These are phyloP conservation scores for Basidiobolus heterosporus DNA, from an alignment of 371 early-diverging fungal species.

Conservation along the genomic window DNA sequence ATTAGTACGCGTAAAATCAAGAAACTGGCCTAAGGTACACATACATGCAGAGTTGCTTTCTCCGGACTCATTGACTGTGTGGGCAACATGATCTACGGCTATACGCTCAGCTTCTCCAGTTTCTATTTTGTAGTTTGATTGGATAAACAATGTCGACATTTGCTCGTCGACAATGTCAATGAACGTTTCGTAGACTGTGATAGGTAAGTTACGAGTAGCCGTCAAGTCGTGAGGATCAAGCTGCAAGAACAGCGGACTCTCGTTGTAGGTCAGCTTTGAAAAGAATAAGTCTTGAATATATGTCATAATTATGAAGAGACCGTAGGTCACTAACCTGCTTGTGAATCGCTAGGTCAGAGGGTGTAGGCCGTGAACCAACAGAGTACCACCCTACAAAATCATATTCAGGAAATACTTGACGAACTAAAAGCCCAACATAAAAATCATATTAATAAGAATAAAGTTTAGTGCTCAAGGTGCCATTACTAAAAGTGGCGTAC, in stretches of 20 bases:
- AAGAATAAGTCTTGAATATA: not conserved
- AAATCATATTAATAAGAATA: not conserved
- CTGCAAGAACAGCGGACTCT: conserved; percentile 58
- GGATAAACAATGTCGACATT: conserved; percentile 43
- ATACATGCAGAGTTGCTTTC: conserved; percentile 29
- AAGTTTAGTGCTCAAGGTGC: not conserved
- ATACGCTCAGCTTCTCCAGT: conserved; percentile 73
- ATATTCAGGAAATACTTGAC: conserved; percentile 65
- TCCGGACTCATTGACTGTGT: conserved; percentile 37
- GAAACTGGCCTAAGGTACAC: not conserved
- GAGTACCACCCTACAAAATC: conserved; percentile 82
- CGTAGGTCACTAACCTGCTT: conserved; percentile 32
- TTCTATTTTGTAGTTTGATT: conserved; percentile 53
- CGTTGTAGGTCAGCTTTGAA: conserved; percentile 53
- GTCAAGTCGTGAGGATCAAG: conserved; percentile 40
- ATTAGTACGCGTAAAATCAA: not conserved
- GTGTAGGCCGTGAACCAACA: conserved; percentile 36
- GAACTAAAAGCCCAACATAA: conserved; percentile 22
- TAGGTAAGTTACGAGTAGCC: conserved; percentile 42
- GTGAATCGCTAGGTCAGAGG: conserved; percentile 46
- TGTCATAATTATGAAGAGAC: not conserved
- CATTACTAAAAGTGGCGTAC: too few species aligned
- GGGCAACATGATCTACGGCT: conserved; percentile 73
- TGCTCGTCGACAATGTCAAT: conserved; percentile 45
- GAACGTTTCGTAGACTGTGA: conserved; percentile 61